These are phyloP conservation scores for Cladorrhinum samala DNA, from an alignment of 495 filamentous ascomycete species.

Conservation along the genomic window DNA sequence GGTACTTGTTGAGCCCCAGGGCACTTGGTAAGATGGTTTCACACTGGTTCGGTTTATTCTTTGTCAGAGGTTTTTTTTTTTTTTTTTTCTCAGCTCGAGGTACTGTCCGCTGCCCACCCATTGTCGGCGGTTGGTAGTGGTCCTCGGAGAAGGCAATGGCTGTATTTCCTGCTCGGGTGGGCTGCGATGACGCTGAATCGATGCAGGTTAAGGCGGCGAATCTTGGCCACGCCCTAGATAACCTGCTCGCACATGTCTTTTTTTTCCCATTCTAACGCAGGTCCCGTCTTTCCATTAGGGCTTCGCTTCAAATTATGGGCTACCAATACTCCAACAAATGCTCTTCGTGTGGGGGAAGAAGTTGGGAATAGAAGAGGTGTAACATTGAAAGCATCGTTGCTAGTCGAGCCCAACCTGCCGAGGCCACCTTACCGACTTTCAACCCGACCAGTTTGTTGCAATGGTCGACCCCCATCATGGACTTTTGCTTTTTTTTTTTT, in stretches of 20 bases:
- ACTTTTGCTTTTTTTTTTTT: neutral
- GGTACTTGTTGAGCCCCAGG: constrained; percentile 10
- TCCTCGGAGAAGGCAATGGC: too few species aligned
- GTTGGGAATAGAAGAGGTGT: neutral
- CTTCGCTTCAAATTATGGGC: too few species aligned
- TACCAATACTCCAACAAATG: neutral
- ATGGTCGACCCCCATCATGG: neutral
- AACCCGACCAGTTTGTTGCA: constrained; percentile 21
- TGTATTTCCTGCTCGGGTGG: too few species aligned
- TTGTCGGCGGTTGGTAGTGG: too few species aligned
- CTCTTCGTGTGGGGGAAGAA: constrained; percentile 4
- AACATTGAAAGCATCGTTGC: neutral
- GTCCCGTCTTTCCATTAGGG: neutral
- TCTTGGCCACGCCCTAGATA: neutral
- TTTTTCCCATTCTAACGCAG: neutral
- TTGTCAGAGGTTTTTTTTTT: too few species aligned
- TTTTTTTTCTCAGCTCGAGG: too few species aligned
- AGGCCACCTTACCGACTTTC: constrained; percentile 16
- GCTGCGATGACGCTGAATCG: too few species aligned
- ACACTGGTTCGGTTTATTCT: constrained; percentile 16
- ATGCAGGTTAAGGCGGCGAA: neutral
- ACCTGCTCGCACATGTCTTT: neutral
- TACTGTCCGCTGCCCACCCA: too few species aligned
- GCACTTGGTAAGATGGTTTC: constrained; percentile 18
- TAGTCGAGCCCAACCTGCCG: constrained; percentile 25